Evolutionary conservation across 2,329 filamentous ascomycete species (phyloP), one percentile per base, ranked within the genome.

Genomic region (Monilinia fructicola): DNA sequence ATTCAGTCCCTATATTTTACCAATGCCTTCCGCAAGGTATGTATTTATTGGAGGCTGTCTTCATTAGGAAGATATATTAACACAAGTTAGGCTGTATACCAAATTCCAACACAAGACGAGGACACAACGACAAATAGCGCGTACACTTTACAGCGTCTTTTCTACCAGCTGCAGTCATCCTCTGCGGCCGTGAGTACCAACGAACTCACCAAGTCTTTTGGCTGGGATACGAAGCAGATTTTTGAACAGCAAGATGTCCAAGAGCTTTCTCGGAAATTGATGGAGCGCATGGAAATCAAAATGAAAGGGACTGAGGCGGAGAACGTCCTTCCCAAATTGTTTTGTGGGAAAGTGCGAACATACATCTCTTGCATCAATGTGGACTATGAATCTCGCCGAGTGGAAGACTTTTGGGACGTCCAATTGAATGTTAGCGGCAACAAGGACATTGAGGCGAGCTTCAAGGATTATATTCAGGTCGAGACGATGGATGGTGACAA

Each of bases 161-260:
- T 99, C 79, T 98, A 97, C 76, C 91, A 93, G 72, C 83, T 99
- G 26, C 95, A 99, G 77, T 96, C 93, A 16, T 94, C 90, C 50
- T 88, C 89, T 62, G 81, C 83, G 46, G 92, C 96, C 0, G 94
- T 99, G 2, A 87, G 91, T 50, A 99, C 95, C 1, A 93, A 90
- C 62, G 95, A 99, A 76, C 85, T 99, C 50, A 99, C 95, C 9
- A 91, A 92, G 72, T 98, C 95, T 0, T 99, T 99, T 77, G 95
- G 95, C 31, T 99, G 95, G 95, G 94, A 99, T 74, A 96, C 94
- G 2, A 87, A 93, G 71, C 94, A 99, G 76, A 97, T 98, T 64
- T 99, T 99, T 73, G 94, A 98, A 79, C 95, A 99, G 77, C 95
- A 99, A 78, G 95, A 99, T 78, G 95, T 99, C 11, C 95, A 99